Evolutionary conservation across 2,329 filamentous ascomycete species (phyloP).

Genomic region (Aspergillus alliaceus): DNA sequence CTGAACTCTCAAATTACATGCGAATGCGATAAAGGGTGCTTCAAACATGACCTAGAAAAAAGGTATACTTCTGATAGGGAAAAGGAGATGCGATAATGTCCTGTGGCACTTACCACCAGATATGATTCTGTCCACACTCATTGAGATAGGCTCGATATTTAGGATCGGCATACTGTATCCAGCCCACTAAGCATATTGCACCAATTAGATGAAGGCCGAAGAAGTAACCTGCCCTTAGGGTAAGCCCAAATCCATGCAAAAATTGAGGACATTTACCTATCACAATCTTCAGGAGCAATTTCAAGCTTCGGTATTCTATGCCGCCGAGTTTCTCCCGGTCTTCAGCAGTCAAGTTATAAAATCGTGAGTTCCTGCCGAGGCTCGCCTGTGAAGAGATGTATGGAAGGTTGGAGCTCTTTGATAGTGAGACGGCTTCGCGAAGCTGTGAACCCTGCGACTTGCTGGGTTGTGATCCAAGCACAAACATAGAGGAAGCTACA

Average conservation of each 20-base stretch:
- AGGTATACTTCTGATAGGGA: background rate
- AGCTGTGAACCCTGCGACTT: constrained; percentile 11
- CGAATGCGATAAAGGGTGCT: background rate
- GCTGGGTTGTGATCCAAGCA: constrained; percentile 10
- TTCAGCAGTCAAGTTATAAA: constrained; percentile 43
- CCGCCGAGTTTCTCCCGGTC: constrained; percentile 52
- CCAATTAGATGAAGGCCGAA: constrained; percentile 50
- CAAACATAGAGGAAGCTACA: constrained; percentile 10
- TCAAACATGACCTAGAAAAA: background rate
- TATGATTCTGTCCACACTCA: constrained; percentile 40
- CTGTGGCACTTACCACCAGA: constrained; percentile 50
- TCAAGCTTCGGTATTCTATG: constrained; percentile 54
- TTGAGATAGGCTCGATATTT: constrained; percentile 46
- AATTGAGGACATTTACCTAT: constrained; percentile 28
- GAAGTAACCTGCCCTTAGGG: constrained; percentile 43
- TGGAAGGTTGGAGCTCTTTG: constrained; percentile 34
- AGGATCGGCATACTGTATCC: constrained; percentile 44
- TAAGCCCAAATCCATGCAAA: background rate
- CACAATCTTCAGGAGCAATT: constrained; percentile 51
- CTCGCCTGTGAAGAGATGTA: constrained; percentile 46
- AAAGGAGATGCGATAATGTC: background rate
- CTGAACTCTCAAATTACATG: background rate
- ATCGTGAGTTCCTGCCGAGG: constrained; percentile 49
- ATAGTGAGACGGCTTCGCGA: constrained; percentile 16
- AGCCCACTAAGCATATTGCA: constrained; percentile 49